These are phyloP conservation scores for Cardamine occulta DNA, from an alignment of 345 rosid species.

Conservation along the genomic window DNA sequence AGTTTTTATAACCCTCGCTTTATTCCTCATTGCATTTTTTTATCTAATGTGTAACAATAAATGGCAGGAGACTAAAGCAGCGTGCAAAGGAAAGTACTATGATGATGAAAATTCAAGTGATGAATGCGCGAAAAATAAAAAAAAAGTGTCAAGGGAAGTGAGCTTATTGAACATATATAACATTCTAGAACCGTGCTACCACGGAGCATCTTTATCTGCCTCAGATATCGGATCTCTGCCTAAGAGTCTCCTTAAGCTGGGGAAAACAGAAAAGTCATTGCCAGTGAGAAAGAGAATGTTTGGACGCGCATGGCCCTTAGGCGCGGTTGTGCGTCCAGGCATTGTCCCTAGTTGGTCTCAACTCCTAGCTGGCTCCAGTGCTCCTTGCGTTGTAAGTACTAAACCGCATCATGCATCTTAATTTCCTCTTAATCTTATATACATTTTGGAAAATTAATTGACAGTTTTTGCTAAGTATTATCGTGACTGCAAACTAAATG, in stretches of 20 bases:
- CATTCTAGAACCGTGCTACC: slow-evolving; percentile 87
- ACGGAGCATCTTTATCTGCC: slow-evolving; percentile 40
- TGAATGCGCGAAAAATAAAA: slow-evolving; percentile 30
- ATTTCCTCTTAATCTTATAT: slow-evolving; percentile 9
- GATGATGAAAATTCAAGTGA: slow-evolving; percentile 39
- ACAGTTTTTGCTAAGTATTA: neutral
- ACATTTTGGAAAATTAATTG: neutral
- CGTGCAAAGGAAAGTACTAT: slow-evolving; percentile 66
- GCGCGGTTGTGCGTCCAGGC: slow-evolving; percentile 83
- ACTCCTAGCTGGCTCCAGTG: slow-evolving; percentile 46
- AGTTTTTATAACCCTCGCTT: neutral
- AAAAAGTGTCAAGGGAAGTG: slow-evolving; percentile 43
- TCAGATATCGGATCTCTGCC: slow-evolving; percentile 54
- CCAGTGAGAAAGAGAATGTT: slow-evolving; percentile 82
- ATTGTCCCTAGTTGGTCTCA: slow-evolving; percentile 88
- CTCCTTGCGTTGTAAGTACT: slow-evolving; percentile 73
- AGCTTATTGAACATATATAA: slow-evolving; percentile 64
- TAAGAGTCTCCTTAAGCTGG: slow-evolving; percentile 60
- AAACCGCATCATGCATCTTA: slow-evolving; percentile 6
- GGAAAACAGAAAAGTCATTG: slow-evolving; percentile 61
- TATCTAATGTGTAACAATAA: neutral
- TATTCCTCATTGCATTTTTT: neutral
- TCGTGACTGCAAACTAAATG: neutral
- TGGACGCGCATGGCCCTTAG: slow-evolving; percentile 93
- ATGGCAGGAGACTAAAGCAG: slow-evolving; percentile 62